Percentiles rank a stretch among this genome's conserved stretches.
These are phyloP conservation scores for Tetrahymena thermophila DNA, from an alignment of 73 alveolate genomes.

Conservation along the genomic window DNA sequence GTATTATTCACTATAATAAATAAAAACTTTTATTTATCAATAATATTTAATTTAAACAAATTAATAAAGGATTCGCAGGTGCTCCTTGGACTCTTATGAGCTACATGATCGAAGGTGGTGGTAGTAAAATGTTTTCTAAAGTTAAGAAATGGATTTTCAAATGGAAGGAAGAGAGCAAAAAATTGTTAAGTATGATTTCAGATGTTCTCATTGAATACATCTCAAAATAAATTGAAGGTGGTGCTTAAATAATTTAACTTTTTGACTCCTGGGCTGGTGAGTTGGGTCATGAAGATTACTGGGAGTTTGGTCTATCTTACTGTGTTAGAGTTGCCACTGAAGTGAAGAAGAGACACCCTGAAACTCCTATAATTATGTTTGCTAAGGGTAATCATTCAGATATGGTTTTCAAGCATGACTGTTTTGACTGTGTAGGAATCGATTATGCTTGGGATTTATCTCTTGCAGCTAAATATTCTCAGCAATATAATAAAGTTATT, in stretches of 20 bases:
- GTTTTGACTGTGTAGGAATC: conserved; percentile 40
- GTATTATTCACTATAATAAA: no score
- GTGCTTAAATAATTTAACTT: conserved; percentile 62
- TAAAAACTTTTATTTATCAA: no score
- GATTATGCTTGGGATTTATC: conserved; percentile 45
- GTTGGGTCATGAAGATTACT: conserved; percentile 29
- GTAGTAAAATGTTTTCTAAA: conserved; percentile 41
- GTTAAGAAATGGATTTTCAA: conserved; percentile 57
- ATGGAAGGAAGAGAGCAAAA: conserved; percentile 38
- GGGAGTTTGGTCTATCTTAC: conserved; percentile 21
- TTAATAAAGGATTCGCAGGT: conserved; percentile 54
- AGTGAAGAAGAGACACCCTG: conserved; percentile 38
- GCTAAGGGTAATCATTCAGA: conserved; percentile 43
- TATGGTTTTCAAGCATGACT: background rate
- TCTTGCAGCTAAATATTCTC: conserved; percentile 17
- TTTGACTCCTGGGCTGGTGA: conserved; percentile 68
- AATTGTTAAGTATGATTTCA: conserved; percentile 38
- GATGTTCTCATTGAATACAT: conserved; percentile 37
- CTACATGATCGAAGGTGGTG: conserved; percentile 68
- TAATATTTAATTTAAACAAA: no score
- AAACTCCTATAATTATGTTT: conserved; percentile 56
- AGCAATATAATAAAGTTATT: conserved; percentile 22
- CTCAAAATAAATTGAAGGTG: conserved; percentile 51
- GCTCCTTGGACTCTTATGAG: conserved; percentile 72
- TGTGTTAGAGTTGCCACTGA: conserved; percentile 41